phyloP scores from a whole-genome alignment of 371 early-diverging fungal species.

The Dichotomocladium elegans region DNA sequence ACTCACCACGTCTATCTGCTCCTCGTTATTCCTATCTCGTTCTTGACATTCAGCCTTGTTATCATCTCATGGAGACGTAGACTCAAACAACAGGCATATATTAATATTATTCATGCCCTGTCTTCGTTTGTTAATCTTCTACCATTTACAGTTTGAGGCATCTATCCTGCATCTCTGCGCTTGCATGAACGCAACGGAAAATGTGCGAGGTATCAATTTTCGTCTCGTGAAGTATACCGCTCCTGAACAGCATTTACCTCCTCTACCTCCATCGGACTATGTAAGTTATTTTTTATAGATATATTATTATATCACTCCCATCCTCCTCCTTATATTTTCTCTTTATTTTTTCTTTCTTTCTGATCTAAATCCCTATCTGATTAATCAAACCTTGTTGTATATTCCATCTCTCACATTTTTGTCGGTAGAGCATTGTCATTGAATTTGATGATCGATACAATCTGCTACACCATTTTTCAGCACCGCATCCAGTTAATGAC shows the following conservation, averaged over 20 bases:
- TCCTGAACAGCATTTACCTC: constrained; percentile 1
- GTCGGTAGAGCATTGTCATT: constrained; percentile 32
- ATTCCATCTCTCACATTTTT: not conserved
- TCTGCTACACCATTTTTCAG: constrained; percentile 32
- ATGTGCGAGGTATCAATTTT: constrained; percentile 44
- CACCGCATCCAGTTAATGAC: not conserved
- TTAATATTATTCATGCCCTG: not conserved
- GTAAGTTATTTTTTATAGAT: constrained; percentile 16
- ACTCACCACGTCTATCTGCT: constrained; percentile 24
- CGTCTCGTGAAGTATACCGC: constrained; percentile 16
- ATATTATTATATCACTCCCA: not conserved
- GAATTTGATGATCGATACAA: constrained; percentile 43
- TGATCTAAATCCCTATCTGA: no score
- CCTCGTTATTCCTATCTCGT: constrained; percentile 20
- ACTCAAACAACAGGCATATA: constrained; percentile 22
- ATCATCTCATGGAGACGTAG: constrained; percentile 22
- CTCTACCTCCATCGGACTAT: constrained; percentile 19
- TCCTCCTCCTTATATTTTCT: not conserved
- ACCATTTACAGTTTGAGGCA: constrained; percentile 23
- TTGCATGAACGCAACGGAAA: constrained; percentile 49
- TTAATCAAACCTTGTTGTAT: not conserved
- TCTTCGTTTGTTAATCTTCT: not conserved
- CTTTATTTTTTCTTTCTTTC: no score
- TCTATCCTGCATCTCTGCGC: constrained; percentile 30
- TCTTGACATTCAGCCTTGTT: constrained; percentile 15